These are phyloP conservation scores for Elsinoe batatas DNA, from an alignment of 2,329 filamentous ascomycete genomes.

Conservation along the genomic window DNA sequence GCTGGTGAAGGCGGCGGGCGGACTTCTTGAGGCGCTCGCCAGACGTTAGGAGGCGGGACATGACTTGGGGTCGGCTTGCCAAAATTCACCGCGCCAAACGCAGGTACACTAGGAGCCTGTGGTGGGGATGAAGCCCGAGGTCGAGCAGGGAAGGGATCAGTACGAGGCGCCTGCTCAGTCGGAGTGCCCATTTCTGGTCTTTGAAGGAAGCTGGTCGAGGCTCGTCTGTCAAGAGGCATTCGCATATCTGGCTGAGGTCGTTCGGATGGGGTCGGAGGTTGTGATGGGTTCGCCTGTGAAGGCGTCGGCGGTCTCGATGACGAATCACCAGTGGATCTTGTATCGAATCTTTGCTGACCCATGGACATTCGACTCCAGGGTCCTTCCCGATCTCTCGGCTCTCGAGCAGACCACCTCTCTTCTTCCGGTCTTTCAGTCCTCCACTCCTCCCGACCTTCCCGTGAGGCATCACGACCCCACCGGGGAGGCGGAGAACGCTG, in stretches of 20 bases:
- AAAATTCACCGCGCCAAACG: slow-evolving; percentile 38
- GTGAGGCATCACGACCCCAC: slow-evolving; percentile 40
- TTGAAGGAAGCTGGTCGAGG: slow-evolving; percentile 29
- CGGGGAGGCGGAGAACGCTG: slow-evolving; percentile 42
- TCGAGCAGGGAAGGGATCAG: slow-evolving; percentile 37
- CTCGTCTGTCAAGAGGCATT: slow-evolving; percentile 15
- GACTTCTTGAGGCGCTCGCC: slow-evolving; percentile 31
- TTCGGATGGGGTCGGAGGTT: slow-evolving; percentile 27
- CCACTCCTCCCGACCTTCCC: slow-evolving; percentile 33
- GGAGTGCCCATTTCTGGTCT: slow-evolving; percentile 28
- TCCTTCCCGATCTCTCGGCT: slow-evolving; percentile 4
- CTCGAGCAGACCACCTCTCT: slow-evolving; percentile 30
- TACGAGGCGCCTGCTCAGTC: slow-evolving; percentile 32
- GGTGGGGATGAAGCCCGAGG: slow-evolving; percentile 42
- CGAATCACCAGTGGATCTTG: slow-evolving; percentile 21
- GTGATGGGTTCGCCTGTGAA: slow-evolving; percentile 12
- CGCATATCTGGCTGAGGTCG: slow-evolving; percentile 23
- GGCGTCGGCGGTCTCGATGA: slow-evolving; percentile 18
- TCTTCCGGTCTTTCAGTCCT: slow-evolving; percentile 37
- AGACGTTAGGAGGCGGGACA: slow-evolving; percentile 30
- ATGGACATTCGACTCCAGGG: slow-evolving; percentile 10
- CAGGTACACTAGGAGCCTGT: slow-evolving; percentile 44
- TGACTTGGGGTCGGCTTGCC: slow-evolving; percentile 13
- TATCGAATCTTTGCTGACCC: slow-evolving; percentile 20
- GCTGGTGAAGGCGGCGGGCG: slow-evolving; percentile 8